These are phyloP conservation scores for Tulasnella sp. DNA, from an alignment of 768 basidiomycete species.

Conservation along the genomic window DNA sequence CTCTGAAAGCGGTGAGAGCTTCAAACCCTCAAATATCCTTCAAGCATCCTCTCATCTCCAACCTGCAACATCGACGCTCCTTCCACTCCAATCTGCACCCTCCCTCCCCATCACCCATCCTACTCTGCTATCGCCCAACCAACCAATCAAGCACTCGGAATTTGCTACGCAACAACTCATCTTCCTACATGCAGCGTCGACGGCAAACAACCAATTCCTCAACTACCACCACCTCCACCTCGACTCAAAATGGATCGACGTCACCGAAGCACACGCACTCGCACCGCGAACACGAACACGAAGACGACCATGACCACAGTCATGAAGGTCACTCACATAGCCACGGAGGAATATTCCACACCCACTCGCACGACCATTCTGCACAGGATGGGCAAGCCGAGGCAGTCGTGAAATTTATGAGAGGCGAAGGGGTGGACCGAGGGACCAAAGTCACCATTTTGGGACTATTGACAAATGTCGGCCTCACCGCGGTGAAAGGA, in stretches of 20 bases:
- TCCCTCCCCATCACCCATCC: background rate
- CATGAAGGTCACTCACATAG: slow-evolving; percentile 45
- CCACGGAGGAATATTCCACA: slow-evolving; percentile 42
- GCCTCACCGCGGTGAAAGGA: slow-evolving; percentile 76
- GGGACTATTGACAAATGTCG: slow-evolving; percentile 76
- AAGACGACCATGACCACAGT: slow-evolving; percentile 26
- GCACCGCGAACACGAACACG: slow-evolving; percentile 2
- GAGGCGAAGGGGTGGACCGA: slow-evolving; percentile 39
- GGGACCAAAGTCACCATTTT: slow-evolving; percentile 79
- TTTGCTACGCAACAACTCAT: background rate
- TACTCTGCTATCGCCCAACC: background rate
- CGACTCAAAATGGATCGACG: slow-evolving; percentile 4
- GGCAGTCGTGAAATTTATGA: slow-evolving; percentile 36
- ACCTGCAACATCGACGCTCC: background rate
- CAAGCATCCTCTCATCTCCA: background rate
- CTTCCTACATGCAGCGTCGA: background rate
- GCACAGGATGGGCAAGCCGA: slow-evolving; percentile 23
- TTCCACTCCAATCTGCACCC: background rate
- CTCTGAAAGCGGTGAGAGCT: background rate
- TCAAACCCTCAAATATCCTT: background rate
- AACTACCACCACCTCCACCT: background rate
- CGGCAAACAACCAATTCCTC: background rate
- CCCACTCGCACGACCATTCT: slow-evolving; percentile 47
- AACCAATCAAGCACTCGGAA: background rate
- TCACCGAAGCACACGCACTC: background rate